Evolutionary conservation across 2,329 filamentous ascomycete genomes (phyloP), one percentile per base, ranked within the genome.

Genomic region (Alternaria sp.): DNA sequence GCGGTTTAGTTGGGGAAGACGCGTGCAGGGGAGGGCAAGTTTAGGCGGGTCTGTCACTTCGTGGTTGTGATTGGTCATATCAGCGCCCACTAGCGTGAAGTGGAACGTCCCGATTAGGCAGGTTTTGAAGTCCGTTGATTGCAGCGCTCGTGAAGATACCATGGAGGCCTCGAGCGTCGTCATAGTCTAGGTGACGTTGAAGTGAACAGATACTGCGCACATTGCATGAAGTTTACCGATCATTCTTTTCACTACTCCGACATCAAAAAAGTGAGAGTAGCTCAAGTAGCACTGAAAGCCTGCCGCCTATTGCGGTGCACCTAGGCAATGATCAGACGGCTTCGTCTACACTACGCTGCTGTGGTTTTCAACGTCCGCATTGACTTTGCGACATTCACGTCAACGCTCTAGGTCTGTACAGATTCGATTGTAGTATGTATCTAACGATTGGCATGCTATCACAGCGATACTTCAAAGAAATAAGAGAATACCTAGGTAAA

Each of bases 21-120:
- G 19, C 49, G n/a, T 17, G 3, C 32, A 40, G 25, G 13, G 9
- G 21, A 36, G 7, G 26, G 6, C 21, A 43, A 21, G n/a, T 25
- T 30, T 51, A 46, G 30, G 46, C n/a, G 28, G 36, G 36, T 5
- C 26, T 49, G 59, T 58, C 59, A 61, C 59, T 47, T 5, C 12
- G 5, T 15, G 15, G n/a, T 1, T 45, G 6, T 61, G 17, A 61
- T 61, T 61, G 54, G 59, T 19, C 1, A 13, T 13, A 6, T 6
- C 3, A 5, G 15, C 10, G 5, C 4, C 8, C 13, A 28, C 19
- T 52, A 25, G 30, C 21, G 28, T 25, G 21, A 17, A 5, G 5
- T 0, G 0, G 1, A 17, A 17, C 9, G 8, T 40, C 36, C 36
- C n/a, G 5, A 40, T 40, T 11, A 17, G 36, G 36, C 36, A 40